Evolutionary conservation across 192 early-diverging fungal species (phyloP), one percentile per base, ranked within the genome.

Genomic region (Hyaloraphidium curvatum): DNA sequence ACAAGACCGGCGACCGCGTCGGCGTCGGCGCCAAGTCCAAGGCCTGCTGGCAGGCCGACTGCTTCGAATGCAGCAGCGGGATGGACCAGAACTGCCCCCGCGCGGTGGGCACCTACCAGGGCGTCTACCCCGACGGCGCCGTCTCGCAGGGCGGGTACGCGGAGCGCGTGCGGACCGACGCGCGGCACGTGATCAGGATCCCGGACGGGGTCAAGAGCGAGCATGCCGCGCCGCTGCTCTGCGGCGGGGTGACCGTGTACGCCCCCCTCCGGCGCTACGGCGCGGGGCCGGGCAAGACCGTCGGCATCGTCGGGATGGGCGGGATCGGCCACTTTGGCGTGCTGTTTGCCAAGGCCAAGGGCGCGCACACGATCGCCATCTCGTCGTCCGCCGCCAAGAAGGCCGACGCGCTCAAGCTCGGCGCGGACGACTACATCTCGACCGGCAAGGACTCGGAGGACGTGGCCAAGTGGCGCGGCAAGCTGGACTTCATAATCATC

Each of bases 261-360:
- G n/a, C 5, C 28, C 9, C 9, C 5, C 28, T 50, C 7, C 22
- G 28, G 28, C 48, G 19, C 28, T 7, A 50, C 28, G 28, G n/a
- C 28, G 28, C n/a, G 22, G 19, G 48, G 22, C 22, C 22, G 9
- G 48, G 48, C 14, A 16, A 22, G 5, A 14, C 14, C 9, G 48
- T 50, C 9, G 48, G 7, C 14, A 50, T 50, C n/a, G 28, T 19
- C 5, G 48, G 48, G 5, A 16, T 50, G 28, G 48, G 48, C 7
- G 48, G 48, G 22, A 11, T 50, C 7, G 48, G 48, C 48, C 48
- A 50, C n/a, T n/a, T 50, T 19, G 48, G 48, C 9, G 19, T 50
- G 7, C 48, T 11, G n/a, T 50, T 50, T 19, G 48, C 48, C 7
- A 14, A 7, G 22, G 19, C 7, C 9, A 19, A 7, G 7, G 48